A percentile compares a stretch with the other conserved stretches of the same genome.
Conservation (phyloP, 2,329 filamentous ascomycete species). For the Phyllosticta capitalensis region DNA sequence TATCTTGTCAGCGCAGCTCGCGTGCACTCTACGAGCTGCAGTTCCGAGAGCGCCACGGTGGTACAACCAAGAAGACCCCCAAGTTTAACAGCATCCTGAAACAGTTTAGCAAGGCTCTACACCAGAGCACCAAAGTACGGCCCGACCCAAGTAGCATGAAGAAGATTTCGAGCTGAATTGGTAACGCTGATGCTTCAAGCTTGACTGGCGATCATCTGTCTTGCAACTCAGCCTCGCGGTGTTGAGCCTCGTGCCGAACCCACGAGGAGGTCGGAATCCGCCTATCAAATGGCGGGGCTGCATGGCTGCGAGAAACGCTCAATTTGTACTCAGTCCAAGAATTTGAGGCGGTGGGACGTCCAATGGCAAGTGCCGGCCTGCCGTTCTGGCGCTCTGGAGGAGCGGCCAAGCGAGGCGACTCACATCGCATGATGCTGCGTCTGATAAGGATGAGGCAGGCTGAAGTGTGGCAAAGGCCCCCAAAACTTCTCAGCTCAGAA, state of each 20-base stretch:
- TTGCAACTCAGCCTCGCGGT: not conserved
- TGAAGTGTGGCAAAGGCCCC: not conserved
- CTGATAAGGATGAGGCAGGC: not conserved
- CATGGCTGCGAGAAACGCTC: not conserved
- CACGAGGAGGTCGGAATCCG: not conserved
- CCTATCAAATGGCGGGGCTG: not conserved
- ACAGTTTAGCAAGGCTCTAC: not conserved
- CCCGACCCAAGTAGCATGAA: not conserved
- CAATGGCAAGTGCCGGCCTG: not conserved
- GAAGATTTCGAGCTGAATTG: not conserved
- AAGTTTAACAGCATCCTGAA: not conserved
- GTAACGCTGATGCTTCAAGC: not conserved
- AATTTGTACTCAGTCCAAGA: not conserved
- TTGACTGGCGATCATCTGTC: not conserved
- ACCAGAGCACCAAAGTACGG: no score
- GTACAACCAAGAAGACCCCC: not conserved
- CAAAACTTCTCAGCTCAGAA: not conserved
- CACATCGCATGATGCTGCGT: not conserved
- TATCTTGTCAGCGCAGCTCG: not conserved
- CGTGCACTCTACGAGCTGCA: not conserved
- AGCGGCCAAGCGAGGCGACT: not conserved
- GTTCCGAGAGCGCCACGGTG: not conserved
- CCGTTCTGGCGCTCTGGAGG: not conserved
- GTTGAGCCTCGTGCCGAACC: not conserved
- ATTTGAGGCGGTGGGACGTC: not conserved